Conservation (phyloP, 495 filamentous ascomycete species). For the Penicillium paradoxum region DNA sequence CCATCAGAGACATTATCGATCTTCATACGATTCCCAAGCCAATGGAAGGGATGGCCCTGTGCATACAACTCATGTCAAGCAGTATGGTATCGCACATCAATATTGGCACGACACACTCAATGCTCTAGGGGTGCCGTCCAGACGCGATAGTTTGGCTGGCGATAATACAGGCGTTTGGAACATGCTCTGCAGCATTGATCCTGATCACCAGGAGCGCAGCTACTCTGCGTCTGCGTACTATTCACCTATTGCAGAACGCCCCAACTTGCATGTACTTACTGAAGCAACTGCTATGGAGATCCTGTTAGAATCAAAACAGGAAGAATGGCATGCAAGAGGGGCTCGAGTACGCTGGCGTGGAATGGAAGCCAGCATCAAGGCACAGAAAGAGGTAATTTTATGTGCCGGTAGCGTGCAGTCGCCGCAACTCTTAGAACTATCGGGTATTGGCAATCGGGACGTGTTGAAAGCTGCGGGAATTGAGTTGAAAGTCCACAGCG, state of each 20-base stretch:
- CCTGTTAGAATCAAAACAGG: no score
- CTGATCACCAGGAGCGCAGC: constrained; percentile 5
- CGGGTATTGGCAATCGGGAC: no score
- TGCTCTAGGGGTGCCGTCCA: constrained; percentile 34
- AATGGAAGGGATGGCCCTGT: constrained; percentile 44
- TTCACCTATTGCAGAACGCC: background rate
- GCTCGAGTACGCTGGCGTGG: no score
- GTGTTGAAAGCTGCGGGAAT: no score
- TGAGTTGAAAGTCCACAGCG: no score
- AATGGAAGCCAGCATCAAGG: no score
- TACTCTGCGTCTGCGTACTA: constrained; percentile 16
- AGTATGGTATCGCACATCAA: constrained; percentile 40
- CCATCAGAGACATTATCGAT: constrained; percentile 26
- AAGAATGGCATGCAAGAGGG: no score
- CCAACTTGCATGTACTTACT: no score
- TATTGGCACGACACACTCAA: constrained; percentile 48
- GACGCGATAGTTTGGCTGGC: constrained; percentile 35
- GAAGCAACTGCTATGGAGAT: no score
- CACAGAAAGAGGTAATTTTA: no score
- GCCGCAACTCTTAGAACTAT: no score
- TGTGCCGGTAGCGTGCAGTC: no score
- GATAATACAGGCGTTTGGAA: constrained; percentile 45
- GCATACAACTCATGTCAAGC: constrained; percentile 36
- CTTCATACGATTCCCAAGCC: constrained; percentile 21
- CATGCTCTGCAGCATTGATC: constrained; percentile 19